phyloP scores from a whole-genome alignment of 2,329 filamentous ascomycete species.

The Salinomyces thailandicus region DNA sequence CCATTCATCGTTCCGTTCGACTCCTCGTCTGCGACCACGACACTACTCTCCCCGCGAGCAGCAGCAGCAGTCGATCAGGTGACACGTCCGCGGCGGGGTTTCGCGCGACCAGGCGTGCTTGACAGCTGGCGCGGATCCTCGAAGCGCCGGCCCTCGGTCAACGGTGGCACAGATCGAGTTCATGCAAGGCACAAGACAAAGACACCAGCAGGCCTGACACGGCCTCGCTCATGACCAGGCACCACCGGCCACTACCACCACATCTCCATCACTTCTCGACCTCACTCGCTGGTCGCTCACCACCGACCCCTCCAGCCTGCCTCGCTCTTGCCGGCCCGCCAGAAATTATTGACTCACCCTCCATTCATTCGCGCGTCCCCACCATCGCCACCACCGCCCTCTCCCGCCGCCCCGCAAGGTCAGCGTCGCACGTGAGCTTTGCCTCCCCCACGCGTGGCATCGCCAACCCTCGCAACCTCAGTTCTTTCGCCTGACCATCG shows the following conservation, averaged over 20 bases:
- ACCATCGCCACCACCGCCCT: neutral
- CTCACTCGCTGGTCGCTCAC: no score
- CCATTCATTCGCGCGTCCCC: neutral
- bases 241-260: no score
- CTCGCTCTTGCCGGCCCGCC: no score
- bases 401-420: neutral
- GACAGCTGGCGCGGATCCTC: conserved; percentile 2
- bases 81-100: no score
- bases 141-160: conserved; percentile 1
- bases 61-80: no score
- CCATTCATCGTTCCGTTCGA: no score
- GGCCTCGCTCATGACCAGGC: conserved; percentile 1
- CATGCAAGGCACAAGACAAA: conserved; percentile 5
- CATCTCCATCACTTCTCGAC: no score
- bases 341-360: no score
- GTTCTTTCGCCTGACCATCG: conserved; percentile 3
- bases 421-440: conserved; percentile 6
- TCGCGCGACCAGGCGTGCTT: neutral
- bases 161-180: conserved; percentile 4
- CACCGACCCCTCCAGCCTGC: no score
- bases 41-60: no score
- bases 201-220: conserved; percentile 1
- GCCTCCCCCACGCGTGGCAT: conserved; percentile 6
- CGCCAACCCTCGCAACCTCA: conserved; percentile 3
- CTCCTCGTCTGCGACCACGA: no score